phyloP scores from a whole-genome alignment of 257 asterid genomes.

The Solanum bulbocastanum region DNA sequence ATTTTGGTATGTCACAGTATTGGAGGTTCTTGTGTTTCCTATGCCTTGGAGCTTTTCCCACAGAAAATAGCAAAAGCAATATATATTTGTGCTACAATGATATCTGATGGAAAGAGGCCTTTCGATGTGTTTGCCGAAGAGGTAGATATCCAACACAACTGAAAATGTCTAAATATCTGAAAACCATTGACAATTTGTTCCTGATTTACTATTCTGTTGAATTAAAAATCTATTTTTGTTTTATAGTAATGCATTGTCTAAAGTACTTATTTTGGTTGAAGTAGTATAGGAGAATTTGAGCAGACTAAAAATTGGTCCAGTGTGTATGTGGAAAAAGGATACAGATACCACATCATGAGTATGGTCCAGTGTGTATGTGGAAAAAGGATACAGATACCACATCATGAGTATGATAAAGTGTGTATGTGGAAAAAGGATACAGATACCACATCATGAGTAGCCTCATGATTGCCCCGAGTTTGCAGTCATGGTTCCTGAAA shows the following conservation, averaged over 20 bases:
- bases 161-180: neutral
- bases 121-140: constrained; percentile 89
- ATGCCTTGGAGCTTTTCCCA: constrained; percentile 67
- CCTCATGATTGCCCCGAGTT: neutral
- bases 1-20: constrained; percentile 89
- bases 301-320: neutral
- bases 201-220: neutral
- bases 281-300: neutral
- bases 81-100: constrained; percentile 80
- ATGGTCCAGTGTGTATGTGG: neutral
- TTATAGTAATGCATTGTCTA: neutral
- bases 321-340: neutral
- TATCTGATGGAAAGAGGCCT: constrained; percentile 76
- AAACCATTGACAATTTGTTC: neutral
- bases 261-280: neutral
- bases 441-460: neutral
- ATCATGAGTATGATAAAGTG: neutral
- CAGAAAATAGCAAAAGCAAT: constrained; percentile 70
- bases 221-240: neutral
- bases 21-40: constrained; percentile 92
- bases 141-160: constrained; percentile 24
- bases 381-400: neutral
- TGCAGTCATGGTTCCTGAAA: neutral
- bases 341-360: neutral
- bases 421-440: neutral